phyloP scores from a whole-genome alignment of 257 asterid genomes.

The Craterostigma plantagineum region DNA sequence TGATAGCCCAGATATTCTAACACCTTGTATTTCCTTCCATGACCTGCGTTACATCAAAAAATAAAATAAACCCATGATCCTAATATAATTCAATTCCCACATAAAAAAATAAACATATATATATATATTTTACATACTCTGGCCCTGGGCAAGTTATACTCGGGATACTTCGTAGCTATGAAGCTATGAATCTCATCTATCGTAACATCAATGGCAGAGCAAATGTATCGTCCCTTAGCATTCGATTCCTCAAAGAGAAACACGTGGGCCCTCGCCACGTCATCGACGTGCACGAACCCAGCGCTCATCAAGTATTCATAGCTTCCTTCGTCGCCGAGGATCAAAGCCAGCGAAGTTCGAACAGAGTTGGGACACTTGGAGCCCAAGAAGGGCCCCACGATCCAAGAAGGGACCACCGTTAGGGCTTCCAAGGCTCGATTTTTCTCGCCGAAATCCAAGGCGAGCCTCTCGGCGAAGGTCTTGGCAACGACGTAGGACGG shows the following conservation, averaged over 20 bases:
- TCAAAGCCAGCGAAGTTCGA: conserved; percentile 18
- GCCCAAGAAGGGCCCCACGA: conserved; percentile 42
- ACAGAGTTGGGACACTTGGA: conserved; percentile 29
- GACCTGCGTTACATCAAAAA: conserved; percentile 8
- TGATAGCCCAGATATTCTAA: conserved; percentile 21
- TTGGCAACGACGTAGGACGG: conserved; percentile 35
- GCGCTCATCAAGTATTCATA: conserved; percentile 6
- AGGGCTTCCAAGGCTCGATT: conserved; percentile 34
- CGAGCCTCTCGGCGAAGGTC: conserved; percentile 31
- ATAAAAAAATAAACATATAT: too few relatives aligned
- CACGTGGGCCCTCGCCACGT: conserved; percentile 43
- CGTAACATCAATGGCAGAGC: conserved; percentile 18
- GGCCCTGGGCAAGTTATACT: conserved; percentile 25
- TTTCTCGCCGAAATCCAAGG: conserved; percentile 26
- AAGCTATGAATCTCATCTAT: conserved; percentile 15
- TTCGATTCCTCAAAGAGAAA: conserved; percentile 25
- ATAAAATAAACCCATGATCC: not conserved
- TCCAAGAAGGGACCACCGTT: conserved; percentile 26
- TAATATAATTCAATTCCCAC: not conserved
- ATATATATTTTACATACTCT: conserved; percentile 17
- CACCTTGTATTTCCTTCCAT: conserved; percentile 17
- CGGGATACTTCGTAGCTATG: conserved; percentile 23
- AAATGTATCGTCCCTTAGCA: conserved; percentile 40
- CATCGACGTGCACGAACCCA: conserved; percentile 33
- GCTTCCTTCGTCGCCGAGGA: conserved; percentile 19